Conservation (phyloP, 192 early-diverging fungal genomes). For the Coemansia sp. region DNA sequence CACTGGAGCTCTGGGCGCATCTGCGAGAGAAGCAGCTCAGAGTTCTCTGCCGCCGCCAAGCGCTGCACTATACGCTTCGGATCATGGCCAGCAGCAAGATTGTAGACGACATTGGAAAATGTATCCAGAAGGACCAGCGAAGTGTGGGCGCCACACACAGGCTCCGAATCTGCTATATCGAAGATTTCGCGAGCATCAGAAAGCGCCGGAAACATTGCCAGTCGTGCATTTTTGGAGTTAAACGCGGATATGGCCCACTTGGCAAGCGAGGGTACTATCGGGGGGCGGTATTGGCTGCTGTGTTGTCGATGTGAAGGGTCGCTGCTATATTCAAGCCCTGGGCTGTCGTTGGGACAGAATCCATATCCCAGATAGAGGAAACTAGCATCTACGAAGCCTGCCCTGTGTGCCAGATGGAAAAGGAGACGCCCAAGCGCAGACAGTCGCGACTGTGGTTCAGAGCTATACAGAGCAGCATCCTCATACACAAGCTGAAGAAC, state of each 20-base stretch:
- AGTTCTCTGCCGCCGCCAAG: constrained; percentile 10
- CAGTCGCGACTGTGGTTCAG: constrained; percentile 20
- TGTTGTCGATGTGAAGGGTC: constrained; percentile 5
- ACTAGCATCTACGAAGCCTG: neutral
- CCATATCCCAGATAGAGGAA: constrained; percentile 5
- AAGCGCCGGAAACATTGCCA: constrained; percentile 29
- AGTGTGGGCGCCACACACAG: constrained; percentile 15
- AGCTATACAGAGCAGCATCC: constrained; percentile 28
- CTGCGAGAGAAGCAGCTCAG: constrained; percentile 15
- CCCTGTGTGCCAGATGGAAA: constrained; percentile 18
- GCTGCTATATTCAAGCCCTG: neutral
- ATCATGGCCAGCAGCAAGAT: constrained; percentile 14
- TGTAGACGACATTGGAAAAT: constrained; percentile 14
- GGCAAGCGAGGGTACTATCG: constrained; percentile 25
- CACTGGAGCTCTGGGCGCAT: constrained; percentile 36
- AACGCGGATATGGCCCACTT: constrained; percentile 25
- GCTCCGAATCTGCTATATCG: constrained; percentile 32
- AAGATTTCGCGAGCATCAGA: constrained; percentile 25
- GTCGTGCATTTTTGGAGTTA: neutral
- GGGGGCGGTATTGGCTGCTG: neutral
- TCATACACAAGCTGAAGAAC: constrained; percentile 43
- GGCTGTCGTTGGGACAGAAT: neutral
- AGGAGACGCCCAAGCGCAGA: constrained; percentile 21
- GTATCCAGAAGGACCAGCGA: constrained; percentile 20
- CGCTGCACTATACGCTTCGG: constrained; percentile 17